Conservation (phyloP, 768 basidiomycete genomes). For the Mycena haematopus region DNA sequence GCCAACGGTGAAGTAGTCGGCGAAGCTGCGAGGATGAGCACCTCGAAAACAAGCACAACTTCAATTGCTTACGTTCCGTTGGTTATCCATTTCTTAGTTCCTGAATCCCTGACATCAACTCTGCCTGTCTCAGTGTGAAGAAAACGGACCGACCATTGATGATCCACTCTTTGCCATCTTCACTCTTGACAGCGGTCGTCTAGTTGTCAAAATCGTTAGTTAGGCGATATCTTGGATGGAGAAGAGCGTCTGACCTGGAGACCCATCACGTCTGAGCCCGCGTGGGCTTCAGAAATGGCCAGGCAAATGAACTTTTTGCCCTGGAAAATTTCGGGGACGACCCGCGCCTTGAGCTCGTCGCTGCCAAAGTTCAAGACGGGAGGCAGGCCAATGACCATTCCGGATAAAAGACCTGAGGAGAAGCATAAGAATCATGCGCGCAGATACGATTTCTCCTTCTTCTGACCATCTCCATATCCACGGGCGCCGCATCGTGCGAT, state of each 20-base stretch:
- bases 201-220: constrained; percentile 33
- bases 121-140: background rate
- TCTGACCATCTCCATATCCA: constrained; percentile 82
- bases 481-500: constrained; percentile 69
- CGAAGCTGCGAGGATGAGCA: constrained; percentile 42
- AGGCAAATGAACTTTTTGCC: constrained; percentile 87
- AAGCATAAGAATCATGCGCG: constrained; percentile 21
- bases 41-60: constrained; percentile 12
- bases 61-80: constrained; percentile 64
- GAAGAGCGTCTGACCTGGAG: constrained; percentile 39
- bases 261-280: constrained; percentile 85
- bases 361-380: constrained; percentile 90
- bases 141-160: constrained; percentile 60
- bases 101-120: constrained; percentile 23
- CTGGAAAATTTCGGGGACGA: constrained; percentile 70
- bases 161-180: constrained; percentile 85
- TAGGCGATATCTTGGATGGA: background rate
- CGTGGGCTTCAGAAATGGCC: constrained; percentile 90
- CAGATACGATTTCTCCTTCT: constrained; percentile 7
- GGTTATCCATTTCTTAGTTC: constrained; percentile 89
- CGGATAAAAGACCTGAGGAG: constrained; percentile 64
- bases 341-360: constrained; percentile 60
- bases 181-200: constrained; percentile 79
- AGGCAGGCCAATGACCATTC: constrained; percentile 85
- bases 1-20: constrained; percentile 72